Conservation (phyloP, 2,329 filamentous ascomycete genomes). For the Aspergillus sp. region DNA sequence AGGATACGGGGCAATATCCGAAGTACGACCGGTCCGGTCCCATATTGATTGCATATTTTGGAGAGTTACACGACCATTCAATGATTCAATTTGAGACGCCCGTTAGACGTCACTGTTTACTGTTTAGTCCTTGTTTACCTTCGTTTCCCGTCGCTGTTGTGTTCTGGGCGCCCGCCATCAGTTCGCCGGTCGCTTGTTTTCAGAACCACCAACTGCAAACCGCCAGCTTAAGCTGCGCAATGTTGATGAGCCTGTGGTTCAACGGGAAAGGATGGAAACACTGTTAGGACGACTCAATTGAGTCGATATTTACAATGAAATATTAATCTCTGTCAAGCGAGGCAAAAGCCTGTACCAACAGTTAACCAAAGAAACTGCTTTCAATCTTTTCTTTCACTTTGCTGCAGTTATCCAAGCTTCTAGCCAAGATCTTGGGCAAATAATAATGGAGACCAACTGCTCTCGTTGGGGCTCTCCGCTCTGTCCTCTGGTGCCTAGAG, state of each 20-base stretch:
- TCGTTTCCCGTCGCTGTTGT: not conserved
- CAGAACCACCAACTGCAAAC: not conserved
- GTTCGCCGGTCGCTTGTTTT: not conserved
- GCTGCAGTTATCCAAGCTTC: not conserved
- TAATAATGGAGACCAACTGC: not conserved
- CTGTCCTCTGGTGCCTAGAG: not conserved
- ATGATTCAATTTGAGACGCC: not conserved
- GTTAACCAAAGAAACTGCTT: too few relatives aligned
- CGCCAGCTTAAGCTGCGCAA: too few relatives aligned
- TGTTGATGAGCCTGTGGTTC: too few relatives aligned
- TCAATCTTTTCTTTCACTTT: too few relatives aligned
- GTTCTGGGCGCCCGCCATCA: not conserved
- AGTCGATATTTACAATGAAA: too few relatives aligned
- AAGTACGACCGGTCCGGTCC: not conserved
- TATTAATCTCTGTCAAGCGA: too few relatives aligned
- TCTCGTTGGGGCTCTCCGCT: not conserved
- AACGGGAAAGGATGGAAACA: too few relatives aligned
- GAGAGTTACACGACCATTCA: not conserved
- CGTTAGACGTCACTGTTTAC: not conserved
- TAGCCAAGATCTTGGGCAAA: not conserved
- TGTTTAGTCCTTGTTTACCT: not conserved
- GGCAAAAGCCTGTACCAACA: too few relatives aligned
- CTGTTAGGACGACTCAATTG: too few relatives aligned
- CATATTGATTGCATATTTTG: not conserved
- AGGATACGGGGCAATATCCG: conserved; percentile 5